These are phyloP conservation scores for Cryoendolithus antarcticus DNA, from an alignment of 2,329 filamentous ascomycete species.

Conservation along the genomic window DNA sequence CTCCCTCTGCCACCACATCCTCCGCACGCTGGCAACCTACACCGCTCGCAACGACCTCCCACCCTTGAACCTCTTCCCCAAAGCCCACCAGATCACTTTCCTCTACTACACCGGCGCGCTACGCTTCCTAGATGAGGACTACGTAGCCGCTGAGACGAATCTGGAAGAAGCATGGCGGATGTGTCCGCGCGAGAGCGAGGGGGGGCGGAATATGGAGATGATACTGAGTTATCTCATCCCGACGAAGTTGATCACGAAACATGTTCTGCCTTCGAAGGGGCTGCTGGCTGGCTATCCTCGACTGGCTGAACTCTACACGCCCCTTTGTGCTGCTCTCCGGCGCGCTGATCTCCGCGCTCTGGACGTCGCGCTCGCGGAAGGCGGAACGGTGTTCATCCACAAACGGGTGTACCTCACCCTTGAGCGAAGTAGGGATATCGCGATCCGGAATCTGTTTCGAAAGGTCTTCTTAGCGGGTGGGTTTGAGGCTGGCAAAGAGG, in stretches of 20 bases:
- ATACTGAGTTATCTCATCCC: slow-evolving; percentile 94
- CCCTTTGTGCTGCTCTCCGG: slow-evolving; percentile 67
- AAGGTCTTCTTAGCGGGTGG: slow-evolving; percentile 83
- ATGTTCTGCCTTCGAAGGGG: slow-evolving; percentile 62
- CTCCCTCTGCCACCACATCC: slow-evolving; percentile 76
- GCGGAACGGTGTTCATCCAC: slow-evolving; percentile 88
- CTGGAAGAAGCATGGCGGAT: slow-evolving; percentile 70
- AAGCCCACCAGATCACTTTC: slow-evolving; percentile 85
- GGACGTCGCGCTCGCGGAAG: slow-evolving; percentile 64
- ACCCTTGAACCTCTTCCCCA: slow-evolving; percentile 64
- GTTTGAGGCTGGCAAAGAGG: slow-evolving; percentile 64
- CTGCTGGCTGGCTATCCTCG: slow-evolving; percentile 65
- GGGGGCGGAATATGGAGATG: slow-evolving; percentile 70
- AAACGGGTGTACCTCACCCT: slow-evolving; percentile 88
- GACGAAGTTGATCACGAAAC: slow-evolving; percentile 76
- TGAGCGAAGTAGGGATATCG: slow-evolving; percentile 82
- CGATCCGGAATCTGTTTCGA: slow-evolving; percentile 77
- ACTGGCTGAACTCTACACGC: slow-evolving; percentile 65
- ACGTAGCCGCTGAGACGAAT: slow-evolving; percentile 66
- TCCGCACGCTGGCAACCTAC: slow-evolving; percentile 70
- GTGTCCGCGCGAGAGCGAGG: slow-evolving; percentile 52
- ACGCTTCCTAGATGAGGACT: slow-evolving; percentile 90
- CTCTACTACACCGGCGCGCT: slow-evolving; percentile 92
- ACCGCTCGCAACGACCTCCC: slow-evolving; percentile 60
- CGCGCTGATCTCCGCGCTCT: slow-evolving; percentile 73